A percentile compares a stretch with the other conserved stretches of the same genome.
These are phyloP conservation scores for Zanthoxylum bungeanum DNA, from an alignment of 345 rosid species.

Conservation along the genomic window DNA sequence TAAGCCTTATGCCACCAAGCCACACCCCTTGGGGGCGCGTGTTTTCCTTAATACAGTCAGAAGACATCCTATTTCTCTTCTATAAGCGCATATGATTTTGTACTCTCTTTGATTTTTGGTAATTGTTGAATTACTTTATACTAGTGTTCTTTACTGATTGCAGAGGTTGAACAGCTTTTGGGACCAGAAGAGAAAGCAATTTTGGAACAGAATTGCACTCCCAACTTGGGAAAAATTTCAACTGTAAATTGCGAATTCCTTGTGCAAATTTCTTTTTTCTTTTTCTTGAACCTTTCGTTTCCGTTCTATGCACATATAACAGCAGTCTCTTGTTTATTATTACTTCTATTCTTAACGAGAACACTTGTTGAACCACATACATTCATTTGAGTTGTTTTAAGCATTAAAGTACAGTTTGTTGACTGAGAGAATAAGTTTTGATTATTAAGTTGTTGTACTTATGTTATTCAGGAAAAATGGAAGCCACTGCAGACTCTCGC, in stretches of 20 bases:
- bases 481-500: constrained; percentile 83
- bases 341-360: background rate
- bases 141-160: constrained; percentile 18
- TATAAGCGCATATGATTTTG: background rate
- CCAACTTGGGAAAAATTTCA: constrained; percentile 48
- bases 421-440: constrained; percentile 3
- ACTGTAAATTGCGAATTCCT: constrained; percentile 27
- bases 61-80: background rate
- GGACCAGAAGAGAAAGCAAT: constrained; percentile 69
- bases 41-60: background rate
- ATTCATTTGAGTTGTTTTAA: background rate
- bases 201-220: constrained; percentile 58
- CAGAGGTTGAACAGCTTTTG: constrained; percentile 78
- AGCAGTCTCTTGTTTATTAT: constrained; percentile 5
- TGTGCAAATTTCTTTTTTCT: background rate
- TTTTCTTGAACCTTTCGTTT: background rate
- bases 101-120: background rate
- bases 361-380: background rate
- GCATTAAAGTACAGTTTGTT: background rate
- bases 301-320: background rate
- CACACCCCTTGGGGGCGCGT: too few species aligned
- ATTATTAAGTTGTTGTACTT: constrained; percentile 2
- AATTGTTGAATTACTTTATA: constrained; percentile 3
- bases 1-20: too few species aligned
- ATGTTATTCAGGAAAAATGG: constrained; percentile 67